Percentiles rank a stretch among this genome's conserved stretches.
phyloP scores from a whole-genome alignment of 768 basidiomycete genomes.

The Termitomyces sp. region DNA sequence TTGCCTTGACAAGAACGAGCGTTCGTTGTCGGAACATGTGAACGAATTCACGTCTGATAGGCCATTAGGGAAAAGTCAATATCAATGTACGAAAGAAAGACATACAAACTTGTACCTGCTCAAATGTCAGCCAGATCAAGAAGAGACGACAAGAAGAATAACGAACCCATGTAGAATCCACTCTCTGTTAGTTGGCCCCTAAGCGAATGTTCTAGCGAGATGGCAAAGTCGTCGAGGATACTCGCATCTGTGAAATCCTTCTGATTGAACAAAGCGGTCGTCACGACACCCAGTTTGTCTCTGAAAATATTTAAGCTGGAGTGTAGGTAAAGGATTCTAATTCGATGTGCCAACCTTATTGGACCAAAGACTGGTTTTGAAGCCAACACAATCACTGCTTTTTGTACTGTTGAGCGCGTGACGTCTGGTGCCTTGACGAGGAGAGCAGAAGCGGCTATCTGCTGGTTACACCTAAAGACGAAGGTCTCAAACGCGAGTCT shows the following conservation, averaged over 20 bases:
- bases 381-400: conserved; percentile 93
- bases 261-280: conserved; percentile 86
- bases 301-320: conserved; percentile 29
- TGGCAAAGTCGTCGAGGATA: conserved; percentile 86
- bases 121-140: background rate
- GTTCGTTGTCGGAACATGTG: conserved; percentile 93
- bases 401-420: conserved; percentile 95
- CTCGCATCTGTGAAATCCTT: conserved; percentile 83
- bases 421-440: conserved; percentile 80
- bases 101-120: conserved; percentile 69
- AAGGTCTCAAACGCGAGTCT: background rate
- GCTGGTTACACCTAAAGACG: conserved; percentile 79
- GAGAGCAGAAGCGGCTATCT: conserved; percentile 78
- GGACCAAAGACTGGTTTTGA: conserved; percentile 91
- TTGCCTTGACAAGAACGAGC: conserved; percentile 87
- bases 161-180: conserved; percentile 90
- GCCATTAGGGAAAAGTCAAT: conserved; percentile 8
- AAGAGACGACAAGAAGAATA: background rate
- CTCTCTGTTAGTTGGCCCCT: conserved; percentile 86
- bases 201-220: conserved; percentile 71
- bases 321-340: background rate
- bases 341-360: conserved; percentile 56
- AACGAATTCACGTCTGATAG: conserved; percentile 78
- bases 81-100: background rate
- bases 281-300: conserved; percentile 93